phyloP scores from a whole-genome alignment of 305 asterid genomes.

The Salvia sclarea region DNA sequence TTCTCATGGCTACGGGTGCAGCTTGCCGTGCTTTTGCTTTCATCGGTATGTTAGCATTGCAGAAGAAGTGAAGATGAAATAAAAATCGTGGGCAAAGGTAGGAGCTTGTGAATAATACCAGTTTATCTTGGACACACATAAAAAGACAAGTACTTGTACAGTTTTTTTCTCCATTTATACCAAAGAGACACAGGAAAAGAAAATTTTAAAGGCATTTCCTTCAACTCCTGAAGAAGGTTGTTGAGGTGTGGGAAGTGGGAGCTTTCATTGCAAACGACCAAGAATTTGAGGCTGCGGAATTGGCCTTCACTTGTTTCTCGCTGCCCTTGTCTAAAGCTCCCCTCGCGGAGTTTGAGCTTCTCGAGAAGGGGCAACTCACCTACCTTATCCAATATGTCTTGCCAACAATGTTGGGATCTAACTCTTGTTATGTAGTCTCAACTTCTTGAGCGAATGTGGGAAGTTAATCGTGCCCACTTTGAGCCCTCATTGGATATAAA shows the following conservation, averaged over 20 bases:
- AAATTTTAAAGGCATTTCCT: neutral
- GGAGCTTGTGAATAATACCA: slow-evolving; percentile 7
- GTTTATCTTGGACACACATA: too few relatives aligned
- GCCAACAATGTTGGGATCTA: neutral
- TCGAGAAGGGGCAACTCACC: neutral
- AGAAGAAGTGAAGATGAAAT: slow-evolving; percentile 63
- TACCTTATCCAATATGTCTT: neutral
- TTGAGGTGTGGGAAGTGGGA: neutral
- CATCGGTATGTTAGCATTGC: slow-evolving; percentile 56
- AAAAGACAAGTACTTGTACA: too few relatives aligned
- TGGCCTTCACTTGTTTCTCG: neutral
- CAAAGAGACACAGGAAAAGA: too few relatives aligned
- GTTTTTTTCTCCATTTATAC: too few relatives aligned
- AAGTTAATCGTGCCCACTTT: too few relatives aligned
- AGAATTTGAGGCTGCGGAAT: neutral
- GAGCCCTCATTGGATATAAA: too few relatives aligned
- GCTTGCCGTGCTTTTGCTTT: slow-evolving; percentile 64
- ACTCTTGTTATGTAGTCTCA: neutral
- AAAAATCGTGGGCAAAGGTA: neutral
- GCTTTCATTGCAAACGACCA: neutral
- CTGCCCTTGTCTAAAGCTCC: neutral
- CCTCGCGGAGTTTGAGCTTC: too few relatives aligned
- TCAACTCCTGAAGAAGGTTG: neutral
- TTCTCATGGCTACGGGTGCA: slow-evolving; percentile 63
- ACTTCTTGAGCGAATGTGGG: neutral